Evolutionary conservation across 2,329 filamentous ascomycete species (phyloP).

Genomic region (Cercospora zeina): DNA sequence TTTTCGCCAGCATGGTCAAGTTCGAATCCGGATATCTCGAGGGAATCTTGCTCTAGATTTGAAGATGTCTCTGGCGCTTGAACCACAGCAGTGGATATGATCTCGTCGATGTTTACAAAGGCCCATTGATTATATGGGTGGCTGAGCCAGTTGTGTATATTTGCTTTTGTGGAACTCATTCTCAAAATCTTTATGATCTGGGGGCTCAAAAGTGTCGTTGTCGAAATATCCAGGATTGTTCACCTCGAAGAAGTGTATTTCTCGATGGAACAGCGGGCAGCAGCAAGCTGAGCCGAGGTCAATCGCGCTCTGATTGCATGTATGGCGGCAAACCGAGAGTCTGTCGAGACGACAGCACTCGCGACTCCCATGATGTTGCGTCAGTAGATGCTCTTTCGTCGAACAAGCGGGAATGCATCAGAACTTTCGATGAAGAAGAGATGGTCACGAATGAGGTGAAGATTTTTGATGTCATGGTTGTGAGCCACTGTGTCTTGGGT

Average conservation of each 20-base stretch:
- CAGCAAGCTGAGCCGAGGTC: background rate
- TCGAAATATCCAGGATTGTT: background rate
- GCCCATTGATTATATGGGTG: conserved; percentile 28
- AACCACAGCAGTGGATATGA: conserved; percentile 26
- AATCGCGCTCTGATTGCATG: background rate
- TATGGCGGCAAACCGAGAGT: background rate
- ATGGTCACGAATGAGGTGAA: too few relatives aligned
- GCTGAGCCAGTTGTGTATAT: conserved; percentile 31
- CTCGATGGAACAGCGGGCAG: background rate
- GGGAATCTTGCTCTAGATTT: background rate
- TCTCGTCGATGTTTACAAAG: conserved; percentile 32
- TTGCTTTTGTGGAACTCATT: conserved; percentile 11
- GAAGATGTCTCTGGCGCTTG: conserved; percentile 13
- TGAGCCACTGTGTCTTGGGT: too few relatives aligned
- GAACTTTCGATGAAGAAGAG: too few relatives aligned
- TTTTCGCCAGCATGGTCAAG: conserved; percentile 18
- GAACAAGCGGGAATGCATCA: background rate
- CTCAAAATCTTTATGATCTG: background rate
- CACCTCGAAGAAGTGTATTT: too few relatives aligned
- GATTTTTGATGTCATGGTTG: too few relatives aligned
- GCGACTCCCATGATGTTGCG: background rate
- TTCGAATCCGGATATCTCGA: conserved; percentile 23
- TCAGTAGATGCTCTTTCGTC: background rate
- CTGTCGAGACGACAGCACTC: background rate
- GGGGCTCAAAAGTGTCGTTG: too few relatives aligned